Evolutionary conservation across 345 rosid genomes (phyloP).

Genomic region (Hirschfeldia incana): DNA sequence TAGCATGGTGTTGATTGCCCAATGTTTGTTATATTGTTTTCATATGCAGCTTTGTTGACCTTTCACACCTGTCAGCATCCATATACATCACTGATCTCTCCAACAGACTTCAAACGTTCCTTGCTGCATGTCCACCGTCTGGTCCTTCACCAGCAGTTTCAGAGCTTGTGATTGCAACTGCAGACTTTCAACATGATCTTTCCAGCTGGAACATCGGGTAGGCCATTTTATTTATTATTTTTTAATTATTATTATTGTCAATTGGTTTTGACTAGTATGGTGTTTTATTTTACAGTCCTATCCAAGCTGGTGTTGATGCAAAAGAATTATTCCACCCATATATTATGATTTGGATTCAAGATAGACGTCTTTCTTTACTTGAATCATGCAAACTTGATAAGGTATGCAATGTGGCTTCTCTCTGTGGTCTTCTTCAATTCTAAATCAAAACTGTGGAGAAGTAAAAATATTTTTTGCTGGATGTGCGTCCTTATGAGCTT

Average conservation of each 20-base stretch:
- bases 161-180: constrained; percentile 89
- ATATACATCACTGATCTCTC: constrained; percentile 92
- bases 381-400: constrained; percentile 95
- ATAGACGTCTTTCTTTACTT: constrained; percentile 78
- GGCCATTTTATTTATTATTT: constrained; percentile 7
- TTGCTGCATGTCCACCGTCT: constrained; percentile 91
- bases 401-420: constrained; percentile 44
- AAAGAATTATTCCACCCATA: constrained; percentile 88
- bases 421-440: not conserved
- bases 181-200: constrained; percentile 95
- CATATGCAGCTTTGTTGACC: constrained; percentile 80
- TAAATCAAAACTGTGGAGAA: constrained; percentile 7
- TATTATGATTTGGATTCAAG: constrained; percentile 97
- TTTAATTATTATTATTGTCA: constrained; percentile 1
- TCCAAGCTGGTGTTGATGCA: constrained; percentile 96
- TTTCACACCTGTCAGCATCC: constrained; percentile 82
- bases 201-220: constrained; percentile 82
- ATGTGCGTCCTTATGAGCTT: constrained; percentile 11
- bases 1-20: constrained; percentile 23
- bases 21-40: constrained; percentile 27
- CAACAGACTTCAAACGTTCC: constrained; percentile 78
- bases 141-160: constrained; percentile 89
- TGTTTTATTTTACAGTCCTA: constrained; percentile 52
- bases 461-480: constrained; percentile 3
- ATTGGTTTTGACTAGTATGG: constrained; percentile 9